phyloP scores from a whole-genome alignment of 2,329 filamentous ascomycete genomes.

The Trichoderma aggressivum region DNA sequence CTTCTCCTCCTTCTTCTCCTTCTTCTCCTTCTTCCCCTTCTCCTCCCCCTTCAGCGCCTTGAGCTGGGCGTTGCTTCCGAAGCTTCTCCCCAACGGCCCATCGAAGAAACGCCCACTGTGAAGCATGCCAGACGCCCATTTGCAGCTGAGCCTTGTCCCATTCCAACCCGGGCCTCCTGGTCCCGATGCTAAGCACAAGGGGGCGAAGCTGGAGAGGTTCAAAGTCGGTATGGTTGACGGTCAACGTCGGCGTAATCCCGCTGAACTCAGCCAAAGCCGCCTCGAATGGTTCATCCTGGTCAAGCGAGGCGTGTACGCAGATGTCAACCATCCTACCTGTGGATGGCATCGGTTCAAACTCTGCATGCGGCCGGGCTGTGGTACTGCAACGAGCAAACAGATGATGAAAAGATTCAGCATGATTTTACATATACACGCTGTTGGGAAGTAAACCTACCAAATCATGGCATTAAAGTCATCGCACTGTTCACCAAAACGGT shows the following conservation, averaged over 20 bases:
- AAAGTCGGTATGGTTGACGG: slow-evolving; percentile 16
- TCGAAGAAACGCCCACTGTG: neutral
- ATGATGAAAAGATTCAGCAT: neutral
- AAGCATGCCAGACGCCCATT: neutral
- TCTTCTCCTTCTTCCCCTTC: neutral
- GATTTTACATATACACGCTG: neutral
- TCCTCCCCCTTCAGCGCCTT: neutral
- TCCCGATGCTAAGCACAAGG: neutral
- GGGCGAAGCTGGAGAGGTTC: neutral
- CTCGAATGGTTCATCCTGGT: neutral
- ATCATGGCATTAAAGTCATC: neutral
- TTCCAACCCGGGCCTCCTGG: neutral
- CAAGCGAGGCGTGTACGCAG: slow-evolving; percentile 5
- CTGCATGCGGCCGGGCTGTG: slow-evolving; percentile 3
- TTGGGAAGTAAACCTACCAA: neutral
- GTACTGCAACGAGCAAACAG: neutral
- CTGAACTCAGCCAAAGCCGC: neutral
- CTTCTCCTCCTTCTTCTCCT: too few species aligned
- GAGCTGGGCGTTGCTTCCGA: neutral
- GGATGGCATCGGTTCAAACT: slow-evolving; percentile 5
- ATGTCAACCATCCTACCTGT: slow-evolving; percentile 7
- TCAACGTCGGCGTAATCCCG: neutral
- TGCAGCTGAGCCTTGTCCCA: neutral
- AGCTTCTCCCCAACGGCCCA: neutral
- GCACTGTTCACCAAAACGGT: neutral